Evolutionary conservation across 2,329 filamentous ascomycete species (phyloP).

Genomic region (Fusarium nurragi): DNA sequence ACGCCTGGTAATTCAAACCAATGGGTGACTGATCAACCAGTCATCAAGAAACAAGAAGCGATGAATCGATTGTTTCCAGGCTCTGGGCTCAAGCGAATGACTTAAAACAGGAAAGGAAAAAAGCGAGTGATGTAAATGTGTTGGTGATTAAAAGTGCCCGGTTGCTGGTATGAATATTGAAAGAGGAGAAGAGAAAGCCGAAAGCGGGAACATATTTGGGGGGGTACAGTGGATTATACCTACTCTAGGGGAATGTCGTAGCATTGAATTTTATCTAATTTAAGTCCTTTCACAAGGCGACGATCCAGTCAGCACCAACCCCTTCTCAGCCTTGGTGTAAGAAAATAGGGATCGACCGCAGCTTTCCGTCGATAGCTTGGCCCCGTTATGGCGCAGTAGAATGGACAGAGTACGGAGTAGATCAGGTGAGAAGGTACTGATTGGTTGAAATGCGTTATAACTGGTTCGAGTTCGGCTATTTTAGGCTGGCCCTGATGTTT

Average conservation of each 20-base stretch:
- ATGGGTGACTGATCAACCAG: slow-evolving; percentile 7
- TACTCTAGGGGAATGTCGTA: no score
- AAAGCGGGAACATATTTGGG: background rate
- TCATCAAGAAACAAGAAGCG: background rate
- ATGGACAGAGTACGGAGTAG: no score
- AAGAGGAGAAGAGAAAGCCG: background rate
- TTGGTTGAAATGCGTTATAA: background rate
- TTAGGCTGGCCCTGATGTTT: background rate
- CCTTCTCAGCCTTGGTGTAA: slow-evolving; percentile 3
- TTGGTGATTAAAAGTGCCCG: background rate
- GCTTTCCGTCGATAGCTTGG: background rate
- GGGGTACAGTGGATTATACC: background rate
- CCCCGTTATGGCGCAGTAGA: slow-evolving; percentile 20
- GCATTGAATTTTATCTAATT: no score
- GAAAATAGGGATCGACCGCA: background rate
- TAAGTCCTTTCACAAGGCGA: slow-evolving; percentile 3
- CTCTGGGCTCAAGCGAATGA: slow-evolving; percentile 21
- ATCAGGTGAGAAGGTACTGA: no score
- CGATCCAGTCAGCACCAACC: slow-evolving; percentile 29
- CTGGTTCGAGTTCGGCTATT: background rate
- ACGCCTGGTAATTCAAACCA: slow-evolving; percentile 1
- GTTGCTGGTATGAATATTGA: background rate
- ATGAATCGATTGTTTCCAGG: background rate
- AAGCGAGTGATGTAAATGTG: background rate
- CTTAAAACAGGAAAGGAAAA: background rate